These are phyloP conservation scores for Trichoderma sp. DNA, from an alignment of 2,329 filamentous ascomycete species.

Conservation along the genomic window DNA sequence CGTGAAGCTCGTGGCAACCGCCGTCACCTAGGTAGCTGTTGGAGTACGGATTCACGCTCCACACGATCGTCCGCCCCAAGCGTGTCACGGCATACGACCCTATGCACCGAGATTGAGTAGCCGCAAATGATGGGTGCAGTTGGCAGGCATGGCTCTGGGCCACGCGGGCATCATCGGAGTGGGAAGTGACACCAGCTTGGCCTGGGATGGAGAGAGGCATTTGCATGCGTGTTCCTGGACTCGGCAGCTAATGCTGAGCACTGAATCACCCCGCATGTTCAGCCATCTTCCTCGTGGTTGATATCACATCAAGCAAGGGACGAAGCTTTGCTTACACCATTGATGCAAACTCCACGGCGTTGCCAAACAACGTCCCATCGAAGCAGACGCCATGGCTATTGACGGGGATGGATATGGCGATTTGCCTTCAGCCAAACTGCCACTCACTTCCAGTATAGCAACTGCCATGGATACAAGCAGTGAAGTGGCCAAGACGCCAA, in stretches of 20 bases:
- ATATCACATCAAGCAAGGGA: not conserved
- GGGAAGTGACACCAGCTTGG: not conserved
- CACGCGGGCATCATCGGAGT: constrained; percentile 15
- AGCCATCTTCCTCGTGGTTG: not conserved
- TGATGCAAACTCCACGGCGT: not conserved
- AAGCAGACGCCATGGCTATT: constrained; percentile 10
- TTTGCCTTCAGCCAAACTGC: not conserved
- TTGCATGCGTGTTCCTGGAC: constrained; percentile 6
- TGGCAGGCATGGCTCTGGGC: not conserved
- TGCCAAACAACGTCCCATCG: not conserved
- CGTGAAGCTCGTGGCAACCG: constrained; percentile 1
- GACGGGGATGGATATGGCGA: constrained; percentile 7
- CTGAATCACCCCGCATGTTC: not conserved
- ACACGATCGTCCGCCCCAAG: not conserved
- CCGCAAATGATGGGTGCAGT: not conserved
- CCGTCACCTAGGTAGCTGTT: not conserved
- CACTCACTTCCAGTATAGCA: not conserved
- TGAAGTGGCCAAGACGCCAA: not conserved
- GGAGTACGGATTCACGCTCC: not conserved
- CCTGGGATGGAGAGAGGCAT: not conserved
- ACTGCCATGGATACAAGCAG: not conserved
- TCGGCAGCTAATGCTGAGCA: not conserved
- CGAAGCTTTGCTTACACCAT: not conserved
- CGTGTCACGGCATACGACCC: not conserved
- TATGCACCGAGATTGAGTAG: not conserved